Evolutionary conservation across 192 early-diverging fungal genomes (phyloP).

Genomic region (Diversispora epigaea): DNA sequence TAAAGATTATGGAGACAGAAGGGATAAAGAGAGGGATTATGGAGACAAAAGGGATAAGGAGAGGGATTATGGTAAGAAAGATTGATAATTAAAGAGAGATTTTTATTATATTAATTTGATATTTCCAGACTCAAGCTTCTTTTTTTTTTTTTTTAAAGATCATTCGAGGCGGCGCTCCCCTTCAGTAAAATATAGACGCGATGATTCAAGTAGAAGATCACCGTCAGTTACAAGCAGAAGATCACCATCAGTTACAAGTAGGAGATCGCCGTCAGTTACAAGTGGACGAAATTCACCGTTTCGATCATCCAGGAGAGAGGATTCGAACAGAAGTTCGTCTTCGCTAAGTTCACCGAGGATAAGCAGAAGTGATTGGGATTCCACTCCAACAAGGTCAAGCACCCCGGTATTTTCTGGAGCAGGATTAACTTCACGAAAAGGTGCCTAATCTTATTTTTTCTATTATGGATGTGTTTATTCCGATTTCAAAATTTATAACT

Average conservation of each 20-base stretch:
- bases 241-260: neutral
- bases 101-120: too few relatives aligned
- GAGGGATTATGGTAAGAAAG: too few relatives aligned
- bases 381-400: slow-evolving; percentile 36
- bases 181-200: too few relatives aligned
- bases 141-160: too few relatives aligned
- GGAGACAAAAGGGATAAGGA: too few relatives aligned
- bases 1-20: too few relatives aligned
- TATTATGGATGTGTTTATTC: neutral
- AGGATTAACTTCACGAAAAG: slow-evolving; percentile 42
- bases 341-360: neutral
- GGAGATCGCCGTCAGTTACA: slow-evolving; percentile 16
- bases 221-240: slow-evolving; percentile 28
- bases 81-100: too few relatives aligned
- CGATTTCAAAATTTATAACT: neutral
- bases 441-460: slow-evolving; percentile 18
- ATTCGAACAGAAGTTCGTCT: neutral
- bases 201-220: slow-evolving; percentile 10
- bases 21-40: too few relatives aligned
- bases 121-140: too few relatives aligned
- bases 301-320: slow-evolving; percentile 14
- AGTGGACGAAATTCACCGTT: slow-evolving; percentile 25
- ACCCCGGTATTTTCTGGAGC: slow-evolving; percentile 36
- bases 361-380: slow-evolving; percentile 46
- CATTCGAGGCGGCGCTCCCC: too few relatives aligned